Percentiles rank a stretch among this genome's conserved stretches.
These are phyloP conservation scores for Crucibulum laeve DNA, from an alignment of 768 basidiomycete species.

Conservation along the genomic window DNA sequence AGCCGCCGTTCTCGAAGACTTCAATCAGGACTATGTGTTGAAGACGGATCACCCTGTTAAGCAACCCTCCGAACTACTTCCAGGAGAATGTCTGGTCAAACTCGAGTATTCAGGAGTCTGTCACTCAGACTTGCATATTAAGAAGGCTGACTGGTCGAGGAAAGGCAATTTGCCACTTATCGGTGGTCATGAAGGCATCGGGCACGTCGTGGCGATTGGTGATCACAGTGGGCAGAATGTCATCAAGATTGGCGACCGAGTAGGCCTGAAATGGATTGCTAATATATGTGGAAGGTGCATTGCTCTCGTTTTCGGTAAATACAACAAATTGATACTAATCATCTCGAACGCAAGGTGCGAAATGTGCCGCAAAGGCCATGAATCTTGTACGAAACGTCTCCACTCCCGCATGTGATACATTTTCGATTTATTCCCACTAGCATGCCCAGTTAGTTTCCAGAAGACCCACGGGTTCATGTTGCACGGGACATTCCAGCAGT, in stretches of 20 bases:
- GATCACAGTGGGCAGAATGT: constrained; percentile 39
- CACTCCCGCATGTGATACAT: background rate
- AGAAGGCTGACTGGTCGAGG: constrained; percentile 63
- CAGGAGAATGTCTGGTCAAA: constrained; percentile 69
- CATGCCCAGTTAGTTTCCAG: constrained; percentile 38
- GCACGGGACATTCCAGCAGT: constrained; percentile 70
- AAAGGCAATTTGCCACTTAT: constrained; percentile 51
- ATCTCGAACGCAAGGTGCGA: constrained; percentile 47
- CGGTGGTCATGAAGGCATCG: constrained; percentile 81
- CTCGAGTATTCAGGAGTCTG: constrained; percentile 62
- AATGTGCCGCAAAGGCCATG: constrained; percentile 64
- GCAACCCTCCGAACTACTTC: constrained; percentile 49
- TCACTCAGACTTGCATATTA: constrained; percentile 73
- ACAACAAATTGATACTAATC: background rate
- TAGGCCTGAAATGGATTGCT: constrained; percentile 73
- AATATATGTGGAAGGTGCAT: constrained; percentile 32
- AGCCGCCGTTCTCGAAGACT: constrained; percentile 29
- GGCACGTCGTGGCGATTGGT: constrained; percentile 74
- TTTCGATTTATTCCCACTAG: constrained; percentile 12
- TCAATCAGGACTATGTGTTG: constrained; percentile 23
- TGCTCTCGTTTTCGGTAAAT: background rate
- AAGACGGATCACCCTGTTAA: constrained; percentile 47
- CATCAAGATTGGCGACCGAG: constrained; percentile 69
- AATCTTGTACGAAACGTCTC: constrained; percentile 26
- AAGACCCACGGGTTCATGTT: constrained; percentile 57